Evolutionary conservation across 805 yeast genomes (phyloP).

Genomic region (Wickerhamiella cacticola): DNA sequence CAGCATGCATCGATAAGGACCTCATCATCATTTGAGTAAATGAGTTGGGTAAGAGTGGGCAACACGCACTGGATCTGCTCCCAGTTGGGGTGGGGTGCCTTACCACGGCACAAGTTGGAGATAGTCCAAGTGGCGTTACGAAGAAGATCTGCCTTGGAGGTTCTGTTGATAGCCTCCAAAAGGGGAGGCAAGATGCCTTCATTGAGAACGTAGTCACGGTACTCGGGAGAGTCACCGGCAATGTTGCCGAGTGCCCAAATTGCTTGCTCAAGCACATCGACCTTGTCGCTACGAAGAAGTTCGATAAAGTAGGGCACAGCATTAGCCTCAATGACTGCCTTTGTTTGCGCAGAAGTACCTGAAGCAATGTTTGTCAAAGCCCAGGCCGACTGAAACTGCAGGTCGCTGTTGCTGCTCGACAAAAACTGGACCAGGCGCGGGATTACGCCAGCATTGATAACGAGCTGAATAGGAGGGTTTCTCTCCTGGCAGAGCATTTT

Average conservation of each 20-base stretch:
- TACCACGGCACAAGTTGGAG: slow-evolving; percentile 92
- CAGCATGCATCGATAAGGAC: slow-evolving; percentile 95
- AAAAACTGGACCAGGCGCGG: slow-evolving; percentile 82
- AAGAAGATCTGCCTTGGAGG: slow-evolving; percentile 70
- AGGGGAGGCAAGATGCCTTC: slow-evolving; percentile 87
- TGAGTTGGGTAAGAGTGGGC: slow-evolving; percentile 83
- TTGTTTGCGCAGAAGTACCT: slow-evolving; percentile 81
- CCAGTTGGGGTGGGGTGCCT: slow-evolving; percentile 96
- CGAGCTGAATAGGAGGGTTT: slow-evolving; percentile 91
- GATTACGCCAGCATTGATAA: slow-evolving; percentile 86
- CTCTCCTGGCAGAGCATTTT: slow-evolving; percentile 87
- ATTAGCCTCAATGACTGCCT: slow-evolving; percentile 79
- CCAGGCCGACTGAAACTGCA: slow-evolving; percentile 98
- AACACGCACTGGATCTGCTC: slow-evolving; percentile 68
- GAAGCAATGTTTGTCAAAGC: slow-evolving; percentile 98
- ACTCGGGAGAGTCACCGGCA: slow-evolving; percentile 89
- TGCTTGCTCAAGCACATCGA: slow-evolving; percentile 95
- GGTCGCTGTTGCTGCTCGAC: slow-evolving; percentile 57
- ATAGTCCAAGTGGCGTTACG: slow-evolving; percentile 98
- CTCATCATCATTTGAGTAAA: slow-evolving; percentile 83
- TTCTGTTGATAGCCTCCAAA: slow-evolving; percentile 58
- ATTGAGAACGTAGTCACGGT: slow-evolving; percentile 77
- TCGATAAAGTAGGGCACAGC: slow-evolving; percentile 89
- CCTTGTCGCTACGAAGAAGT: slow-evolving; percentile 63
- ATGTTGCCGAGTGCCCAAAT: slow-evolving; percentile 99